These are phyloP conservation scores for Blastobotrys chiropterorum DNA, from an alignment of 805 yeast species.

Conservation along the genomic window DNA sequence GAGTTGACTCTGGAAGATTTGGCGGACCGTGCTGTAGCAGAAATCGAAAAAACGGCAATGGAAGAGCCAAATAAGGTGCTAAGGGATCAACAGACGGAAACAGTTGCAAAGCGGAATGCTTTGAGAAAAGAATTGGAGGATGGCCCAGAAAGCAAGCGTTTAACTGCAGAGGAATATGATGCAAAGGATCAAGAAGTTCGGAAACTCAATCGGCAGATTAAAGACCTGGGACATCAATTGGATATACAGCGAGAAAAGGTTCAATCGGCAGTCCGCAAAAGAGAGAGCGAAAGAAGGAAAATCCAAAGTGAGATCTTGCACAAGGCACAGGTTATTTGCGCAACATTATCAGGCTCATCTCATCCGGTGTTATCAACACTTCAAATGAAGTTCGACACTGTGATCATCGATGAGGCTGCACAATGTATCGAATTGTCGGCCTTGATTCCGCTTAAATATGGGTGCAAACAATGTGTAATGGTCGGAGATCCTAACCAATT, in stretches of 20 bases:
- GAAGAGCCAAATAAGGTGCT: slow-evolving; percentile 37
- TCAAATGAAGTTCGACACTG: slow-evolving; percentile 78
- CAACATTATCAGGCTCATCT: slow-evolving; percentile 92
- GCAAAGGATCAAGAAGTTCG: slow-evolving; percentile 41
- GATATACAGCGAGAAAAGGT: slow-evolving; percentile 76
- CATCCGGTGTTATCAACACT: slow-evolving; percentile 75
- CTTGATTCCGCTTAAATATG: slow-evolving; percentile 85
- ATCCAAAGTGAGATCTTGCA: slow-evolving; percentile 65
- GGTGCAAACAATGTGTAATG: slow-evolving; percentile 85
- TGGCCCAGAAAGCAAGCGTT: slow-evolving; percentile 8
- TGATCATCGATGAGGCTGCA: slow-evolving; percentile 94
- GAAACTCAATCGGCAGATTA: slow-evolving; percentile 53
- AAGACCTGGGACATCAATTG: slow-evolving; percentile 62
- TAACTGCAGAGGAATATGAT: slow-evolving; percentile 25
- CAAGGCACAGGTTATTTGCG: slow-evolving; percentile 78
- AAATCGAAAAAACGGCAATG: not conserved
- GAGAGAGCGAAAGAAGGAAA: slow-evolving; percentile 72
- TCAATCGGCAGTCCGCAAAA: slow-evolving; percentile 60
- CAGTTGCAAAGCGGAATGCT: slow-evolving; percentile 52
- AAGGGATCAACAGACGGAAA: slow-evolving; percentile 45
- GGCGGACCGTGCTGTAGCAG: slow-evolving; percentile 45
- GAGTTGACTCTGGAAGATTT: slow-evolving; percentile 81
- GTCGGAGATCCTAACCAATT: slow-evolving; percentile 98
- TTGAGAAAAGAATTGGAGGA: slow-evolving; percentile 38
- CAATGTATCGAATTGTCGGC: slow-evolving; percentile 93